phyloP scores from a whole-genome alignment of 2,329 filamentous ascomycete genomes.

The Microsporum ferrugineum region DNA sequence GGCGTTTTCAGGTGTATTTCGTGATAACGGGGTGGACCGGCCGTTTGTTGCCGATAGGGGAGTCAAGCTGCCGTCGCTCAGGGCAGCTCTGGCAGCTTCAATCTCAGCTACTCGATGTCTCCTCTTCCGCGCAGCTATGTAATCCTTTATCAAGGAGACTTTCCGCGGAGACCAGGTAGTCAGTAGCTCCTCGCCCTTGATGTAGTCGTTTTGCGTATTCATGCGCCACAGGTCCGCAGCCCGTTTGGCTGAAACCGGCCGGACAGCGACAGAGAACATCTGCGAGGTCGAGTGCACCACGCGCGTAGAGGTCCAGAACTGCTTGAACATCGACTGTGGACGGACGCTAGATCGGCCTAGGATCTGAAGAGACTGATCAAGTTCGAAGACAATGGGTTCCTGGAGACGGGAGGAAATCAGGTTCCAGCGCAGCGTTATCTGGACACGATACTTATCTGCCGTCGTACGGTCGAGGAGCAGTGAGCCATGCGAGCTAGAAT shows the following conservation, averaged over 20 bases:
- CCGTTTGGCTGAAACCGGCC: constrained; percentile 79
- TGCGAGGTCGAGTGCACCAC: constrained; percentile 78
- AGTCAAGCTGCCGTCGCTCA: constrained; percentile 31
- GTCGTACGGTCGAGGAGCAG: constrained; percentile 89
- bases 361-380: constrained; percentile 72
- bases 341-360: constrained; percentile 73
- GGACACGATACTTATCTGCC: constrained; percentile 82
- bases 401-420: constrained; percentile 70
- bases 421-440: constrained; percentile 79
- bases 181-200: constrained; percentile 86
- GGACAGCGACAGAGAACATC: constrained; percentile 76
- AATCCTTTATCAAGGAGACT: constrained; percentile 83
- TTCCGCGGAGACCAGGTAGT: constrained; percentile 78
- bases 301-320: constrained; percentile 72
- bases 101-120: constrained; percentile 66
- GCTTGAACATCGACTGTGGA: constrained; percentile 74
- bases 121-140: constrained; percentile 62
- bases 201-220: constrained; percentile 88
- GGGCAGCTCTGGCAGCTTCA: constrained; percentile 46
- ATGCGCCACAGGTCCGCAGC: constrained; percentile 92
- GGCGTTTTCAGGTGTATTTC: constrained; percentile 19
- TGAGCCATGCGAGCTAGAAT: constrained; percentile 84
- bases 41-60: constrained; percentile 24
- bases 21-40: constrained; percentile 22
- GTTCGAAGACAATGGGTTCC: constrained; percentile 77